Evolutionary conservation across 2,329 filamentous ascomycete species (phyloP), one percentile per base, ranked within the genome.

Genomic region (Whalleya microplaca): DNA sequence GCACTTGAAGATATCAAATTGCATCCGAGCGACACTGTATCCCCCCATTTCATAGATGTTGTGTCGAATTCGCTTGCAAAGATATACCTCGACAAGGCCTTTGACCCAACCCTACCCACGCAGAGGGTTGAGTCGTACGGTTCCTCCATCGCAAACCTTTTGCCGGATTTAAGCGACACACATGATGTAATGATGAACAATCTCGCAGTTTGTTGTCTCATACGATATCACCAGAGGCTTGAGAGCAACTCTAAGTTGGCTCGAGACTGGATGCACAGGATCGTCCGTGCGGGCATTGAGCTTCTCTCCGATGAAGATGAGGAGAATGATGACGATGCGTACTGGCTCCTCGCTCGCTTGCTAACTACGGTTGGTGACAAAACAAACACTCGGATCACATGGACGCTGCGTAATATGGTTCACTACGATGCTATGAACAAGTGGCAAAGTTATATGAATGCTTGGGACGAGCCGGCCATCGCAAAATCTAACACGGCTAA

Each of bases 271-370:
- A 57, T 58, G 1, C 53, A 51, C 18, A 53, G 55, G 14, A 63
- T 69, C 9, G 59, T 70, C 9, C 62, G 62, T 1, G 54, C 65
- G 6, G 56, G 64, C n/a, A 42, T 71, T 10, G 69, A 70, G 43
- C 64, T 70, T 8, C 64, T 71, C 14, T 69, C 66, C 0, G 69
- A 71, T 45, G 65, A 63, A 1, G 68, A 71, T 45, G 58, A 64
- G 12, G 66, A 66, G 16, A 71, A 71, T 47, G 69, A 71, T 37
- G 60, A 64, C 42, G 53, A 50, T 3, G 69, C 68, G 2, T 70
- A 64, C 45, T 63, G 56, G 63, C 45, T 71, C 2, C 53, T 71
- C 1, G 59, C 63, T 0, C 56, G 53, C 21, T 48, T 70, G 6
- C 53, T 69, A n/a, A 61, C 58, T 2, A 64, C 57, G 0, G 14